These are phyloP conservation scores for Xylariaceae sp. DNA, from an alignment of 2,329 filamentous ascomycete genomes.

Conservation along the genomic window DNA sequence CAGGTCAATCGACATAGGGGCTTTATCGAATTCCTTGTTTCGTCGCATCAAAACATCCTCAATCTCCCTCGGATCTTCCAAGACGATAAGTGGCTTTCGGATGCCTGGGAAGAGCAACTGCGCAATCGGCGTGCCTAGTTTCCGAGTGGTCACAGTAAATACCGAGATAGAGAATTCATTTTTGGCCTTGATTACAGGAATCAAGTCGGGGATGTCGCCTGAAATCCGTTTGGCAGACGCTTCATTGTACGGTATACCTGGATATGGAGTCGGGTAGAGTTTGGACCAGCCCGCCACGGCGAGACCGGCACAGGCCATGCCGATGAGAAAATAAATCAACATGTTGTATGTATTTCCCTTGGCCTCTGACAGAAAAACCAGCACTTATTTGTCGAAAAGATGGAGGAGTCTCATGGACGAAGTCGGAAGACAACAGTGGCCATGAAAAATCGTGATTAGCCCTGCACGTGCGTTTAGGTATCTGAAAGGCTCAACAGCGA, in stretches of 20 bases:
- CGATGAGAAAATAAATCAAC: too few species aligned
- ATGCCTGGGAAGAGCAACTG: slow-evolving; percentile 15
- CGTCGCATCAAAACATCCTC: slow-evolving; percentile 21
- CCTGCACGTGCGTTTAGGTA: too few species aligned
- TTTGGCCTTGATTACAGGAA: slow-evolving; percentile 2
- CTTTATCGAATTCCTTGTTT: slow-evolving; percentile 29
- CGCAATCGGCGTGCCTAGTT: slow-evolving; percentile 9
- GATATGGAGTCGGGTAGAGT: slow-evolving; percentile 15
- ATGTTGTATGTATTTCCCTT: too few species aligned
- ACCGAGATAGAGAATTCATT: slow-evolving; percentile 8
- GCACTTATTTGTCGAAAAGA: too few species aligned
- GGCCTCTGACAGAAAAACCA: too few species aligned
- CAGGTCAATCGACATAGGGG: slow-evolving; percentile 19
- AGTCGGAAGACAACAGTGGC: too few species aligned
- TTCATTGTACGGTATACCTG: slow-evolving; percentile 16
- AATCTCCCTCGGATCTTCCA: slow-evolving; percentile 19
- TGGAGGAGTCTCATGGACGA: too few species aligned
- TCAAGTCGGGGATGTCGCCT: slow-evolving; percentile 13
- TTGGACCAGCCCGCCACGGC: slow-evolving; percentile 4
- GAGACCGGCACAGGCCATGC: neutral
- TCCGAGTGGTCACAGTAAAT: slow-evolving; percentile 6
- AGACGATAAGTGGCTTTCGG: slow-evolving; percentile 17
- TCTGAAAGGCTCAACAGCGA: too few species aligned
- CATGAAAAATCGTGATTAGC: too few species aligned
- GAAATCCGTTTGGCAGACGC: slow-evolving; percentile 10